Conservation (phyloP, 2,329 filamentous ascomycete genomes). For the Arthrocladium fulminans region DNA sequence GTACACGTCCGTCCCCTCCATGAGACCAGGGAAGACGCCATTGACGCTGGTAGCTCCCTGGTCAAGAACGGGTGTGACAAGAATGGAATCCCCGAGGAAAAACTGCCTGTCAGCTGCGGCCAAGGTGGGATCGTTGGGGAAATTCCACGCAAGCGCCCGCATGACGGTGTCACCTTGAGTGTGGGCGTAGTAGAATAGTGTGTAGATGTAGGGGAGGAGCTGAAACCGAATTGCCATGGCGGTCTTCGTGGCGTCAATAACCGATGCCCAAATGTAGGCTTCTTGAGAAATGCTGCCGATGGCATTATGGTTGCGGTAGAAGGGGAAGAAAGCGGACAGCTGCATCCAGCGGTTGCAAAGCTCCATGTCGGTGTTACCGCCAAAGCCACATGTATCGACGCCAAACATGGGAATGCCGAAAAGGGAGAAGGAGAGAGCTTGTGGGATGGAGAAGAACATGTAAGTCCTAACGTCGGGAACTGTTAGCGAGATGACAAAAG, state of each 20-base stretch:
- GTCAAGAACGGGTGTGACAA: conserved; percentile 58
- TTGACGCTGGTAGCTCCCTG: conserved; percentile 53
- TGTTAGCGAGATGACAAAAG: too few relatives aligned
- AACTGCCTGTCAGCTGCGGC: conserved; percentile 62
- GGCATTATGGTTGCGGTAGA: conserved; percentile 68
- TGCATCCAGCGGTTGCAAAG: conserved; percentile 69
- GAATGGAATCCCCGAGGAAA: conserved; percentile 55
- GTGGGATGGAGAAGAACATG: conserved; percentile 69
- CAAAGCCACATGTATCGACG: conserved; percentile 62
- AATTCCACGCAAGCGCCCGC: conserved; percentile 63
- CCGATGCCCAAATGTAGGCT: conserved; percentile 60
- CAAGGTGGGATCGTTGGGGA: conserved; percentile 60
- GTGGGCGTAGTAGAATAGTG: conserved; percentile 59
- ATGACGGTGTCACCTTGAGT: conserved; percentile 60
- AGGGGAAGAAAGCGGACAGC: conserved; percentile 64
- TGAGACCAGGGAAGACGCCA: conserved; percentile 61
- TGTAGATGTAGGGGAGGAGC: conserved; percentile 68
- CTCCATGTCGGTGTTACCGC: conserved; percentile 57
- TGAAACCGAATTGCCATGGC: conserved; percentile 65
- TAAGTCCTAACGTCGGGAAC: too few relatives aligned
- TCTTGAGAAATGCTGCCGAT: conserved; percentile 57
- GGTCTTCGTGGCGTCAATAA: conserved; percentile 53
- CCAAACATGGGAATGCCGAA: conserved; percentile 74
- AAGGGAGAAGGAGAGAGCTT: conserved; percentile 64
- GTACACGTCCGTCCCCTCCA: conserved; percentile 47